Evolutionary conservation across 768 basidiomycete species (phyloP).

Genomic region (Imleria badia): DNA sequence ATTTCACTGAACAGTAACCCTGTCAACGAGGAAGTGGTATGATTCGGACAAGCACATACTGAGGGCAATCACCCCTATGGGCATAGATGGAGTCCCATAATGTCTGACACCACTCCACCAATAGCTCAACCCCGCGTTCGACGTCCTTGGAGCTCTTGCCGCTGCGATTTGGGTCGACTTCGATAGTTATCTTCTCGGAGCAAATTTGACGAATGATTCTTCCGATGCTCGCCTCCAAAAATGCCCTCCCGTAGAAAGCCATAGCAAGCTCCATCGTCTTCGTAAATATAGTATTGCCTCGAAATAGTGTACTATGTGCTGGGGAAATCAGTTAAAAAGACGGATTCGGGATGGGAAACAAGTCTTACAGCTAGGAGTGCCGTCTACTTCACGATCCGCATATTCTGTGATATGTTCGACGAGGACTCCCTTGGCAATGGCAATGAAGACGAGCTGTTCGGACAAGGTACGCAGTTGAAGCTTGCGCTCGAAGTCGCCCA

Average conservation of each 20-base stretch:
- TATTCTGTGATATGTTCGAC: constrained; percentile 70
- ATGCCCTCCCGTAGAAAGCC: constrained; percentile 76
- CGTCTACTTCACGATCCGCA: constrained; percentile 69
- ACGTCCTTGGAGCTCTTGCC: constrained; percentile 59
- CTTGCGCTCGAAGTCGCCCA: constrained; percentile 65
- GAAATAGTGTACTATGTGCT: constrained; percentile 79
- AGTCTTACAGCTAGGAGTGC: constrained; percentile 59
- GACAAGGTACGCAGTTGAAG: constrained; percentile 65
- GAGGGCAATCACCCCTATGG: constrained; percentile 69
- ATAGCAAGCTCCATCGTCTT: constrained; percentile 81
- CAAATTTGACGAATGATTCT: constrained; percentile 65
- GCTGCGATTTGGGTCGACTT: constrained; percentile 75
- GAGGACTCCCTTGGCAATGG: constrained; percentile 63
- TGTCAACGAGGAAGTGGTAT: constrained; percentile 2
- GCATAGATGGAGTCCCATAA: constrained; percentile 83
- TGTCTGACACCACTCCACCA: constrained; percentile 76
- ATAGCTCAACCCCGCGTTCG: constrained; percentile 63
- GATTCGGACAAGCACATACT: constrained; percentile 44
- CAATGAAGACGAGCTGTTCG: constrained; percentile 63
- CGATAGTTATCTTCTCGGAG: constrained; percentile 72
- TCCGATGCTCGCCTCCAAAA: constrained; percentile 81
- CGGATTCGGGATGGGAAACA: background rate
- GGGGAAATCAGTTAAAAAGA: constrained; percentile 3
- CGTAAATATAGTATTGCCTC: constrained; percentile 64
- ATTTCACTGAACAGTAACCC: constrained; percentile 54